phyloP scores from a whole-genome alignment of 1,284 basidiomycete genomes.

The Microbotryum intermedium region DNA sequence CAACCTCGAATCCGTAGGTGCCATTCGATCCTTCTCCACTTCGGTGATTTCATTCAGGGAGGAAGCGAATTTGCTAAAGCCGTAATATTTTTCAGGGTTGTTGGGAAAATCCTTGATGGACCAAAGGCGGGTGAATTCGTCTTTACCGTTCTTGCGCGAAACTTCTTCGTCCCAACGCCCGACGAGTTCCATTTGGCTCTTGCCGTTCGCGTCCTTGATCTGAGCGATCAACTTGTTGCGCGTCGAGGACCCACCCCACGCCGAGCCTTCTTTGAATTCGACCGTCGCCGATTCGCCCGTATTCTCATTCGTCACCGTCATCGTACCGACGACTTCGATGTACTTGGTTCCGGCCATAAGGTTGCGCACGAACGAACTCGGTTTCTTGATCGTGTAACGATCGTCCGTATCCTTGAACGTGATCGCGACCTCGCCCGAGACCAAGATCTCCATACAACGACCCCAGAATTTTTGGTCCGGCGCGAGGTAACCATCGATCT shows the following conservation, averaged over 20 bases:
- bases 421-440: slow-evolving; percentile 20
- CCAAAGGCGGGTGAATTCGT: slow-evolving; percentile 31
- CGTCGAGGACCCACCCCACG: slow-evolving; percentile 29
- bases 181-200: slow-evolving; percentile 36
- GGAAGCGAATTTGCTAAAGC: slow-evolving; percentile 57
- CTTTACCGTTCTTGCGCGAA: slow-evolving; percentile 29
- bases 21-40: slow-evolving; percentile 54
- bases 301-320: slow-evolving; percentile 57
- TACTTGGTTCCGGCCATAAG: slow-evolving; percentile 84
- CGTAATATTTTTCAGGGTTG: slow-evolving; percentile 64
- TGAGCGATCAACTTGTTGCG: slow-evolving; percentile 62
- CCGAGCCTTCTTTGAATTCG: slow-evolving; percentile 64
- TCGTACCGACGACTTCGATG: slow-evolving; percentile 65
- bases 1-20: slow-evolving; percentile 74
- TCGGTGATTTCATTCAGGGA: slow-evolving; percentile 71
- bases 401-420: slow-evolving; percentile 27
- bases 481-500: slow-evolving; percentile 55
- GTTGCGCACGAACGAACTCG: slow-evolving; percentile 79
- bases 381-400: slow-evolving; percentile 44
- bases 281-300: slow-evolving; percentile 53
- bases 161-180: slow-evolving; percentile 31
- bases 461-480: slow-evolving; percentile 84
- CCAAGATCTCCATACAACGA: slow-evolving; percentile 31
- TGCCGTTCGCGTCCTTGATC: slow-evolving; percentile 51
- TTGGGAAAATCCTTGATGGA: slow-evolving; percentile 41